phyloP scores from a whole-genome alignment of 73 alveolate species.

The Stentor coeruleus region DNA sequence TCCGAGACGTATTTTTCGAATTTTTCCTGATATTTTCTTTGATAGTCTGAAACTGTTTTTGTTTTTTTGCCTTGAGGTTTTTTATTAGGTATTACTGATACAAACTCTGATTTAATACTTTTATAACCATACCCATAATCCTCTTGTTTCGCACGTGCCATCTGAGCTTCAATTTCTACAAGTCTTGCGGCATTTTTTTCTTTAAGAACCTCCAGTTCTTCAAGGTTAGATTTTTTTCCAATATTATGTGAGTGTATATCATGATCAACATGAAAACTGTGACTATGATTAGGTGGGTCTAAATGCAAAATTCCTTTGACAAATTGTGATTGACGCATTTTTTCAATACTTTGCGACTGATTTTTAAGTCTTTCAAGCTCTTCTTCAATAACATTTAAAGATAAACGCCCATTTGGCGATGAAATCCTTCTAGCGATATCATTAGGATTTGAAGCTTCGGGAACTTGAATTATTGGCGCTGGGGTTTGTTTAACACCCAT shows the following conservation, averaged over 20 bases:
- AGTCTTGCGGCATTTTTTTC: background rate
- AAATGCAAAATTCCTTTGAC: background rate
- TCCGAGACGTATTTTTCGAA: background rate
- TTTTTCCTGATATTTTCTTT: conserved; percentile 2
- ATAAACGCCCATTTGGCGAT: background rate
- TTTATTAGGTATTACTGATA: too few species aligned
- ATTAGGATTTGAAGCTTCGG: background rate
- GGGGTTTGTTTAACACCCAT: background rate
- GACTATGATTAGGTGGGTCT: conserved; percentile 17
- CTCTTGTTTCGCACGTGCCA: background rate
- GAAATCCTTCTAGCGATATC: background rate
- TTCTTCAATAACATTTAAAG: background rate
- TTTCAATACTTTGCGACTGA: background rate
- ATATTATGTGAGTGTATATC: background rate
- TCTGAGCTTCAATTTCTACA: background rate
- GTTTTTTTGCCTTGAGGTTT: background rate
- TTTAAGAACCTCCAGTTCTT: conserved; percentile 7
- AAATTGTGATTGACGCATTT: background rate
- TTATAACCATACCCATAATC: background rate
- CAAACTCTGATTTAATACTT: background rate
- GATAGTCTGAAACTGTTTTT: background rate
- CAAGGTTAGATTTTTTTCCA: background rate
- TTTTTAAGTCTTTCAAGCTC: background rate
- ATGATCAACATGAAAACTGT: too few species aligned
- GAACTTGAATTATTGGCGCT: background rate